These are phyloP conservation scores for Beauveria sp. DNA, from an alignment of 2,329 filamentous ascomycete species.

Conservation along the genomic window DNA sequence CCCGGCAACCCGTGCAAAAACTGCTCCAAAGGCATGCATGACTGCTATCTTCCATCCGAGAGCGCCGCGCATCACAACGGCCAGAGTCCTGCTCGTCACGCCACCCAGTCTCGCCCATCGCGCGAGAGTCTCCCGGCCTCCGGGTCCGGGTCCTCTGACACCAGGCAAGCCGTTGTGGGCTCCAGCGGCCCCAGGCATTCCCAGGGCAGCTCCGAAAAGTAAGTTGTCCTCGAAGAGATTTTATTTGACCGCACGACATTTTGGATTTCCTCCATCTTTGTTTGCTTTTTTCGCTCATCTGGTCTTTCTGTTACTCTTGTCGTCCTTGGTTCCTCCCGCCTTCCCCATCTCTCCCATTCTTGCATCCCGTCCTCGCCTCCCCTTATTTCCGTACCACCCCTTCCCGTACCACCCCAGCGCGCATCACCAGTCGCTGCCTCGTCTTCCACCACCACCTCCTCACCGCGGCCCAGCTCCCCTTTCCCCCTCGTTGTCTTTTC, in stretches of 20 bases:
- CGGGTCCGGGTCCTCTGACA: conserved; percentile 38
- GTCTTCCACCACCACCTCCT: neutral
- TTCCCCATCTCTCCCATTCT: conserved; percentile 4
- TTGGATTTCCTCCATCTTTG: no score
- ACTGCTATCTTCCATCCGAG: conserved; percentile 55
- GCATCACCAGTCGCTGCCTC: neutral
- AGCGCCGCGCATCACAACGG: conserved; percentile 52
- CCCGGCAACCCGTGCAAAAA: conserved; percentile 57
- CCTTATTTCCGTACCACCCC: conserved; percentile 1
- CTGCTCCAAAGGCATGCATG: conserved; percentile 56
- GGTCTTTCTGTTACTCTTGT: neutral
- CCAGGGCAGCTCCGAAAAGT: conserved; percentile 47
- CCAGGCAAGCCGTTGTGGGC: conserved; percentile 34
- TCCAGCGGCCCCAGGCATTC: conserved; percentile 40
- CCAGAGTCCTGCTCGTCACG: conserved; percentile 46
- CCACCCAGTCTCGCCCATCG: conserved; percentile 40
- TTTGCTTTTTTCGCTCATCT: no score
- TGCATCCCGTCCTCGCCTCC: neutral
- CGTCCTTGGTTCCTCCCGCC: conserved; percentile 7
- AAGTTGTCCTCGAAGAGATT: conserved; percentile 25
- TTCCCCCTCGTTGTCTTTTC: neutral
- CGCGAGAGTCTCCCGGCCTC: conserved; percentile 49
- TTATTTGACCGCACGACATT: no score
- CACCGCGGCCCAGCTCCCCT: neutral
- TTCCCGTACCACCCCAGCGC: neutral